These are phyloP conservation scores for Talaromyces sp. DNA, from an alignment of 2,329 filamentous ascomycete species.

Conservation along the genomic window DNA sequence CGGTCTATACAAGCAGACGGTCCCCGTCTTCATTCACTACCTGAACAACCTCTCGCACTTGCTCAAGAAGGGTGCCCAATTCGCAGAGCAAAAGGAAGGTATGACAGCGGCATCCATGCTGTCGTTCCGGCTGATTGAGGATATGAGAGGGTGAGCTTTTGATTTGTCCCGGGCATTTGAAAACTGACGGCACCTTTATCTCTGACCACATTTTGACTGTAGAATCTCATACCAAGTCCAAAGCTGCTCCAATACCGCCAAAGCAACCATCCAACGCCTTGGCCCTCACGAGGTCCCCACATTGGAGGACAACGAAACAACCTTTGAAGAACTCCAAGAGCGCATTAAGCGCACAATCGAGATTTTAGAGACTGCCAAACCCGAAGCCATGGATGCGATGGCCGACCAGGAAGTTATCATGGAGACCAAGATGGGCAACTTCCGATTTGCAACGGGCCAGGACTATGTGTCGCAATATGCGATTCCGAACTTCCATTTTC, in stretches of 20 bases:
- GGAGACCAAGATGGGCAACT: slow-evolving; percentile 30
- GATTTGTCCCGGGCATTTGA: background rate
- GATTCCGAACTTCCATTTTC: slow-evolving; percentile 64
- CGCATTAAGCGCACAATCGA: slow-evolving; percentile 49
- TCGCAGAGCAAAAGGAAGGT: slow-evolving; percentile 35
- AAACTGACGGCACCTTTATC: too few species aligned
- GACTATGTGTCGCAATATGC: slow-evolving; percentile 51
- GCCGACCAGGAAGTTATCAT: slow-evolving; percentile 42
- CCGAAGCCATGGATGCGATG: slow-evolving; percentile 42
- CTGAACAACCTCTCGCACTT: slow-evolving; percentile 44
- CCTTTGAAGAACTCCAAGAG: slow-evolving; percentile 49
- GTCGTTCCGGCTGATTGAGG: slow-evolving; percentile 44
- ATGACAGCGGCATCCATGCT: slow-evolving; percentile 31
- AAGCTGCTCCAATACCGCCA: slow-evolving; percentile 36
- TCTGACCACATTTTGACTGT: background rate
- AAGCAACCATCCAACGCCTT: slow-evolving; percentile 40
- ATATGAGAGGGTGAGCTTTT: slow-evolving; percentile 41
- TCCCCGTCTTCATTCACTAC: slow-evolving; percentile 44
- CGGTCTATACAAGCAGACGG: slow-evolving; percentile 33
- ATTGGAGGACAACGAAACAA: slow-evolving; percentile 46
- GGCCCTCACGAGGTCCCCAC: slow-evolving; percentile 32
- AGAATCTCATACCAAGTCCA: slow-evolving; percentile 50
- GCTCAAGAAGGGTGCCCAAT: slow-evolving; percentile 45
- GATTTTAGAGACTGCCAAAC: slow-evolving; percentile 46
- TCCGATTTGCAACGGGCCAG: slow-evolving; percentile 39